Evolutionary conservation across 768 basidiomycete species (phyloP), one percentile per base, ranked within the genome.

Genomic region (Mycena pura): DNA sequence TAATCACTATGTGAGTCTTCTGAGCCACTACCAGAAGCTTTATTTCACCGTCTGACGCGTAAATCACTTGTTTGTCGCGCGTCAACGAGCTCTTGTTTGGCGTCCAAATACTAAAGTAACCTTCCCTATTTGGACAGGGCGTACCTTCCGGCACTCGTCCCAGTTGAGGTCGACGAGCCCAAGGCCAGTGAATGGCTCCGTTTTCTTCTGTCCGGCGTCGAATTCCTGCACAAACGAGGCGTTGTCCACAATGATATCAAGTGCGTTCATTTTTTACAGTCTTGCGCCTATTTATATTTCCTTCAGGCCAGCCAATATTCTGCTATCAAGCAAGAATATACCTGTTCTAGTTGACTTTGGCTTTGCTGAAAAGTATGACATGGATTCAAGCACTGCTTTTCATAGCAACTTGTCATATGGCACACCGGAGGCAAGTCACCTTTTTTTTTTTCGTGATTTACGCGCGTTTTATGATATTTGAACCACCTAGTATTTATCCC

Each of bases 281-380:
- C 53, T 54, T 45, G 62, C 21, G 3, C 49, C 63, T 53, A 11
- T 43, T 39, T 31, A 31, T 47, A 25, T 15, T 15, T 43, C 36
- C 32, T 52, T 9, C 64, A 96, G 93, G 68, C 95, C 95, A 1
- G 93, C 95, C 15, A 99, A 99, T 70, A 94, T 99, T 66, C 83
- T 99, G 2, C 80, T 99, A 44, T 91, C 92, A 1, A 75, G 78
- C 54, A 82, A 88, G 64, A 89, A 89, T 68, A 78, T 95, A 1
- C 93, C 95, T 1, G 91, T 97, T 3, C 84, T 99, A 4, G 91
- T 97, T 34, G 97, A 99, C 74, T 99, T 97, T 69, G 96, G 97
- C 1, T 99, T 99, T 68, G 94, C 96, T 2, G 92, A 96, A 69
- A 86, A 86, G 65, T 95, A 95, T 70, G 89, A 93, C 64, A 69